Percentiles rank a stretch among this genome's conserved stretches.
These are phyloP conservation scores for Psilocybe sp. DNA, from an alignment of 768 basidiomycete genomes.

Conservation along the genomic window DNA sequence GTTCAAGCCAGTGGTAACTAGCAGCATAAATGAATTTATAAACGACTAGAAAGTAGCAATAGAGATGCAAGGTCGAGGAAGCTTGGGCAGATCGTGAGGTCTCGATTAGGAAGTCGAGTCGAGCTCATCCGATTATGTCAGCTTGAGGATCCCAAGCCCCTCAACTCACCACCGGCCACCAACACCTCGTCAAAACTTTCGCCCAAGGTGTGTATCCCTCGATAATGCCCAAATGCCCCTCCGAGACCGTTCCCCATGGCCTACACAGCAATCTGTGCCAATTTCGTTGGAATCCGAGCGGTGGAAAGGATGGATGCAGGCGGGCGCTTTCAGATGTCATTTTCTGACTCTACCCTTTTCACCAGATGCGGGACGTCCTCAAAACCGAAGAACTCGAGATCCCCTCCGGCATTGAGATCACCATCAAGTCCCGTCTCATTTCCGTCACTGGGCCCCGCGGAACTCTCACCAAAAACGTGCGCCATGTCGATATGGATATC, in stretches of 20 bases:
- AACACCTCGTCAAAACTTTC: conserved; percentile 33
- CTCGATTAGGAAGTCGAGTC: conserved; percentile 4
- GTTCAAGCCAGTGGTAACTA: too few species aligned
- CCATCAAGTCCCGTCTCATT: conserved; percentile 89
- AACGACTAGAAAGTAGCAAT: too few species aligned
- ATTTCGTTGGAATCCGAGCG: conserved; percentile 21
- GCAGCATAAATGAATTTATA: too few species aligned
- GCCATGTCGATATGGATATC: conserved; percentile 94
- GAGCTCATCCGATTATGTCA: conserved; percentile 30
- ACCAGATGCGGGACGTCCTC: conserved; percentile 89
- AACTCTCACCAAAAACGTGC: conserved; percentile 86
- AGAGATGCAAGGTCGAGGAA: too few species aligned
- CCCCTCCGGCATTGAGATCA: conserved; percentile 80
- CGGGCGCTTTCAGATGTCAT: conserved; percentile 32
- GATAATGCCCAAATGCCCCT: conserved; percentile 9
- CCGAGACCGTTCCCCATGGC: conserved; percentile 12
- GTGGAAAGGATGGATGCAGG: conserved; percentile 35
- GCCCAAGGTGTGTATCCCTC: conserved; percentile 38
- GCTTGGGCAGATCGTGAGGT: neutral
- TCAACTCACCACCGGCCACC: conserved; percentile 21
- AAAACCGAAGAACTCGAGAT: conserved; percentile 91
- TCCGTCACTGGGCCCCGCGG: conserved; percentile 92
- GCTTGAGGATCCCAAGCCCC: conserved; percentile 20
- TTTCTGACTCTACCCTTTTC: conserved; percentile 27
- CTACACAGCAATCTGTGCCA: conserved; percentile 15